Evolutionary conservation across 2,329 filamentous ascomycete species (phyloP), one percentile per base, ranked within the genome.

Genomic region (Metarhizium guizhouense): DNA sequence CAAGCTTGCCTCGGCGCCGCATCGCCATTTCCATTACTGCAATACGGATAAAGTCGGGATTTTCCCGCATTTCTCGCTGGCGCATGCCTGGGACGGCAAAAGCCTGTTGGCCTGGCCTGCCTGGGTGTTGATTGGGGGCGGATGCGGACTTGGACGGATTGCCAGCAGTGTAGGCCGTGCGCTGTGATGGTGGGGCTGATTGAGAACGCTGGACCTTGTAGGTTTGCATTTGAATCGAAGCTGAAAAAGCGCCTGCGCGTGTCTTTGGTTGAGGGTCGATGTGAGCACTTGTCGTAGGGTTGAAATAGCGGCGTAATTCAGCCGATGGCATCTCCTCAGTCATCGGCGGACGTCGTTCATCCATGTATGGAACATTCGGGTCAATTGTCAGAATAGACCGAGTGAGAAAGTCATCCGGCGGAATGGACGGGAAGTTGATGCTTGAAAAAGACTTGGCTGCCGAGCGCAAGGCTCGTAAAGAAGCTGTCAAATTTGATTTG

Each of bases 11-110:
- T 47, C 74, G 74, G 63, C 79, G 81, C 55, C 84, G 80, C 84
- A 87, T 87, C 13, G 84, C 80, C 80, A 87, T 86, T 65, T 87
- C 84, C 78, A 87, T 82, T 52, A 87, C 84, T 40, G 84, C 84
- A 54, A 87, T 81, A 61, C 84, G 80, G 64, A 87, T 86, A 64
- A 87, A 87, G 63, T 87, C 83, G 45, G 83, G 78, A 61, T 87
- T 87, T 67, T 87, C 84, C 34, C 84, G 81, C 74, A 86, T 80
- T 67, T 87, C 84, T 50, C 84, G 79, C 67, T 86, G 84, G 25
- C 84, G 80, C 62, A 76, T 73, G 61, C 76, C 74, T 53, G 75
- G 73, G 54, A 65, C 71, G 42, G 70, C 63, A 36, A 68, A 63
- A 4, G 69, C 63, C 4, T 67, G 60, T 56, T 67, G 64, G 54